Evolutionary conservation across 495 filamentous ascomycete genomes (phyloP).

Genomic region (Xylaria telfairii): DNA sequence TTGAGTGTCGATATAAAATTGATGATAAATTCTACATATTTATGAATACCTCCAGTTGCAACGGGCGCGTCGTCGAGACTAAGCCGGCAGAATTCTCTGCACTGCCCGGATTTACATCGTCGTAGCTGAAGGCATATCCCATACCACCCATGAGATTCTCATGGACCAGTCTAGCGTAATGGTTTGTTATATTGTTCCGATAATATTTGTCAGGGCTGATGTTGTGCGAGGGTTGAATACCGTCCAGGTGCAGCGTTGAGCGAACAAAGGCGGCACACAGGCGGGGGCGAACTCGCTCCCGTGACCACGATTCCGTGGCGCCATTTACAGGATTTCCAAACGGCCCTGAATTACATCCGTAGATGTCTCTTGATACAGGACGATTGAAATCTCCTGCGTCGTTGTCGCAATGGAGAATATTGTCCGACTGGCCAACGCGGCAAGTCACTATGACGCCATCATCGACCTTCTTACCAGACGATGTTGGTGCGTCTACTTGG

Average conservation of each 20-base stretch:
- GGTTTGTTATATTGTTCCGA: conserved; percentile 53
- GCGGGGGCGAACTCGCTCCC: conserved; percentile 44
- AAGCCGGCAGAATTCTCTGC: conserved; percentile 62
- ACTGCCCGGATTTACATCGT: conserved; percentile 47
- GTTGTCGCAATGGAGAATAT: conserved; percentile 41
- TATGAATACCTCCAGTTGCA: conserved; percentile 1
- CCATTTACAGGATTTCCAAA: conserved; percentile 50
- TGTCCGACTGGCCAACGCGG: conserved; percentile 17
- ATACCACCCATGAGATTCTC: conserved; percentile 42
- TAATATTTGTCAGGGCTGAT: conserved; percentile 52
- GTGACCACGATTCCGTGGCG: conserved; percentile 27
- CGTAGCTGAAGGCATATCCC: conserved; percentile 54
- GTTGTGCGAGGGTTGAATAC: conserved; percentile 41
- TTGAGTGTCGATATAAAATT: neutral
- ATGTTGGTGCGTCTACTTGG: conserved; percentile 32
- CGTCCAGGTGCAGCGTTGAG: conserved; percentile 39
- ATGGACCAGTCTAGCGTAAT: conserved; percentile 47
- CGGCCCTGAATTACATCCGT: conserved; percentile 64
- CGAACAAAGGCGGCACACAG: conserved; percentile 51
- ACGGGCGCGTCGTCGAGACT: conserved; percentile 34
- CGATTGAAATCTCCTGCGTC: conserved; percentile 45
- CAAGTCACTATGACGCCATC: conserved; percentile 24
- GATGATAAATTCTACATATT: conserved; percentile 6
- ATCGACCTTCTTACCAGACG: conserved; percentile 36
- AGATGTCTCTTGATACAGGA: conserved; percentile 57